Evolutionary conservation across 2,329 filamentous ascomycete genomes (phyloP), one percentile per base, ranked within the genome.

Genomic region (Aaosphaeria pasadenensis): DNA sequence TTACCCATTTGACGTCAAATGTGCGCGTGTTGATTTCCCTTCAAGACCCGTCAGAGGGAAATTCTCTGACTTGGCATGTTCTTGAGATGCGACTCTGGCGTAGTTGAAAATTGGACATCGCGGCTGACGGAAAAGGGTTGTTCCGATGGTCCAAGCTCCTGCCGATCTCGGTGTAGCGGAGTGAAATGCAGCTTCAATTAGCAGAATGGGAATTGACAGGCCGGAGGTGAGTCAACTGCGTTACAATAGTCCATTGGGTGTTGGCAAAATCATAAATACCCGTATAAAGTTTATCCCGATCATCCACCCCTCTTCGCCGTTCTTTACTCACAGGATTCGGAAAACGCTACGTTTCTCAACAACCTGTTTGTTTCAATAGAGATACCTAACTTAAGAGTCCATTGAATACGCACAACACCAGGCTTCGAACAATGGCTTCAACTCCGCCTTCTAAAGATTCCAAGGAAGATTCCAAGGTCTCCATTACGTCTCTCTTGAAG

Each of bases 401-500:
- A 24, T 24, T 24, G 17, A 24, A 24, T 24, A 24, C 17, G 17
- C 17, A 24, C 17, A 24, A 24, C 17, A 9, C 33, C 9, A 36
- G 44, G 46, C 45, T 46, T 4, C 48, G 47, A n/a, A 56, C 46
- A 50, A 65, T 69, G 59, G 61, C 64, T 13, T 54, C 63, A 42
- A 44, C 48, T 43, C n/a, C 33, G 33, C 33, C 33, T n/a, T 9
- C 33, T 36, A 36, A n/a, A 9, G 4, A 36, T 36, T n/a, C 33
- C 17, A 39, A 53, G 13, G 48, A 40, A 40, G 58, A 67, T 29
- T 36, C 49, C 42, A 70, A 71, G 49, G 69, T 74, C 50, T 77
- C 74, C 59, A 87, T 91, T 70, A 88, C 87, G 56, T 83, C 85
- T 36, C 76, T 92, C 31, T 80, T 92, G 49, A 84, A 84, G 63